phyloP scores from a whole-genome alignment of 306 rosid species.

The Psophocarpus tetragonolobus region DNA sequence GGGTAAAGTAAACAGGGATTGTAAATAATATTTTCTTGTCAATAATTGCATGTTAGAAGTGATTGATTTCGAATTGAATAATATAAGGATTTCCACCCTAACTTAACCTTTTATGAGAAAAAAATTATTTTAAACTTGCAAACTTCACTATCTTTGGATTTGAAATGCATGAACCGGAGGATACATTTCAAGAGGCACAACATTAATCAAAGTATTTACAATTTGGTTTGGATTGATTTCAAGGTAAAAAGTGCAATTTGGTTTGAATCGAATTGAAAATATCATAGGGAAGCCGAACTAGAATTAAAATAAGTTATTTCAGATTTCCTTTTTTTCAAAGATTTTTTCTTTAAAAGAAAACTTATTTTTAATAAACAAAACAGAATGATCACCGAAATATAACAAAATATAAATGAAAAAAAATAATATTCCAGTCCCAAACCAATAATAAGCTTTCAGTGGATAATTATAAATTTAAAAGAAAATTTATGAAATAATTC shows the following conservation, averaged over 20 bases:
- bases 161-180: not conserved
- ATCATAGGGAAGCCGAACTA: not conserved
- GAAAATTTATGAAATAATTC: not conserved
- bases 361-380: no score
- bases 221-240: no score
- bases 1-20: not conserved
- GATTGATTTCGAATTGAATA: not conserved
- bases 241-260: not conserved
- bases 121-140: no score
- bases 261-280: no score
- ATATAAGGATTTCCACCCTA: not conserved
- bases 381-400: not conserved
- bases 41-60: not conserved
- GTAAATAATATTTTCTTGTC: not conserved
- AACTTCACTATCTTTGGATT: not conserved
- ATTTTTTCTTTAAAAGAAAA: no score
- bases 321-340: no score
- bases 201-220: not conserved
- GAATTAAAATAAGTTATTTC: not conserved
- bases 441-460: no score
- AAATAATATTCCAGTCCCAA: not conserved
- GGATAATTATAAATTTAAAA: not conserved
- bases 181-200: not conserved
- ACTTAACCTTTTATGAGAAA: not conserved
- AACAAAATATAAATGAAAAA: no score